Base-by-base conservation (phyloP, 805 yeast species). In the Saccharomycopsis selenospora region DNA sequence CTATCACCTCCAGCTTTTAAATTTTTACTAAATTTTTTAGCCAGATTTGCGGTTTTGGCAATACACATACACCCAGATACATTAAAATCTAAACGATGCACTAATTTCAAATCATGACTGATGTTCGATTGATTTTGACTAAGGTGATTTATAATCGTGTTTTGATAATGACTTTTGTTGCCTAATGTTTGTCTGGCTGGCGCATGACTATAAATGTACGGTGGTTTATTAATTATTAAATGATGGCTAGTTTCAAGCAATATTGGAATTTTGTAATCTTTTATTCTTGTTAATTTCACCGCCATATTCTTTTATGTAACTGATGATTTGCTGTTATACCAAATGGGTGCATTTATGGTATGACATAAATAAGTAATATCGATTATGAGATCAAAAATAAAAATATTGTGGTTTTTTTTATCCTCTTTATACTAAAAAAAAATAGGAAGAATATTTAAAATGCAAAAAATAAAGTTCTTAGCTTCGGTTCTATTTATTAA, bases 1-100 rank as follows among this genome's bases (percentile, higher is more conserved):
- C 71, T 71, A 0, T 71, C 72, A 24, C 71, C 70, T 27, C 54
- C 43, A 24, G 20, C 40, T 40, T 52, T 50, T 11, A 71, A 52
- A 41, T 66, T 60, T 38, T 58, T 62, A 5, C 64, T 56, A 48
- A 70, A 67, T 45, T 54, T 55, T 17, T 52, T 57, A 1, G 73
- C 70, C 0, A 65, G 56, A 6, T 54, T 56, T 44, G 61, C 58
- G 42, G 59, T 64, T 45, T 58, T 61, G 1, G 73, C 68, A 3
- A 69, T 43, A 2, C 70, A 56, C 41, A 69, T 47, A 1, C 72
- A 73, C 20, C 75, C 75, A 17, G 71, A 65, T 4, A 68, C 74
- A 44, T 57, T 52, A 24, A 57, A 59, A 48, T 71, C 75, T 18
- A 71, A 52, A 44, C 75, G 57, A 38, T 70, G 73, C 0, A 71